These are phyloP conservation scores for Epicoccum nigrum DNA, from an alignment of 2,329 filamentous ascomycete species.

Conservation along the genomic window DNA sequence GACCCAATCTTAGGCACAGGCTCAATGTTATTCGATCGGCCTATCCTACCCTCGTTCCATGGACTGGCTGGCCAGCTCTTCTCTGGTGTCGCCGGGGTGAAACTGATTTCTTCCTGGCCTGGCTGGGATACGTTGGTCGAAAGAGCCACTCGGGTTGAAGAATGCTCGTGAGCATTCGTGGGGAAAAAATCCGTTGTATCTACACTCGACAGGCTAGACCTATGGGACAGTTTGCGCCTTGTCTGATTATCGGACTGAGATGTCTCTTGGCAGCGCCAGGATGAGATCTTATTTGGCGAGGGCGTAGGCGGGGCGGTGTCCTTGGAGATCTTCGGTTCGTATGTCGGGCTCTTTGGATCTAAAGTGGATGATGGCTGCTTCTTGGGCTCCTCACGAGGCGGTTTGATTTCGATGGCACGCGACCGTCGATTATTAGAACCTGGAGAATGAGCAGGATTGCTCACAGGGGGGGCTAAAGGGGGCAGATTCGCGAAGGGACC, in stretches of 20 bases:
- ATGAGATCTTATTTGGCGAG: constrained; percentile 40
- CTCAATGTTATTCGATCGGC: constrained; percentile 29
- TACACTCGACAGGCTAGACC: constrained; percentile 48
- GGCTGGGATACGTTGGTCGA: constrained; percentile 17
- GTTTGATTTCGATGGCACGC: constrained; percentile 50
- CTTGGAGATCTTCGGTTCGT: constrained; percentile 38
- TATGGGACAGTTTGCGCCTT: constrained; percentile 32
- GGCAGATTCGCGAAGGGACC: constrained; percentile 29
- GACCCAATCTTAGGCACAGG: constrained; percentile 34
- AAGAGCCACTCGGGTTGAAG: constrained; percentile 44
- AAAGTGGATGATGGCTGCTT: constrained; percentile 35
- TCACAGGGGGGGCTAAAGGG: constrained; percentile 27
- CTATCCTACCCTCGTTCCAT: constrained; percentile 40
- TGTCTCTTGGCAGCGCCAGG: constrained; percentile 34
- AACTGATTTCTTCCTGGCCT: constrained; percentile 20
- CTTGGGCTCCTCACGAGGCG: constrained; percentile 39
- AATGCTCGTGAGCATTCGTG: constrained; percentile 49
- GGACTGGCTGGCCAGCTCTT: constrained; percentile 45
- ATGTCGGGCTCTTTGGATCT: constrained; percentile 50
- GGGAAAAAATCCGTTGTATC: constrained; percentile 52
- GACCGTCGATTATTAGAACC: constrained; percentile 47
- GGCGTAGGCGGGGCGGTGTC: constrained; percentile 37
- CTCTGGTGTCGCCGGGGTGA: constrained; percentile 43
- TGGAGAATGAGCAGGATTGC: constrained; percentile 31
- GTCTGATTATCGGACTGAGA: constrained; percentile 22